Percentiles rank a stretch among this genome's conserved stretches.
phyloP scores from a whole-genome alignment of 352 stramenopile species.

The Pythium brachiatum region DNA sequence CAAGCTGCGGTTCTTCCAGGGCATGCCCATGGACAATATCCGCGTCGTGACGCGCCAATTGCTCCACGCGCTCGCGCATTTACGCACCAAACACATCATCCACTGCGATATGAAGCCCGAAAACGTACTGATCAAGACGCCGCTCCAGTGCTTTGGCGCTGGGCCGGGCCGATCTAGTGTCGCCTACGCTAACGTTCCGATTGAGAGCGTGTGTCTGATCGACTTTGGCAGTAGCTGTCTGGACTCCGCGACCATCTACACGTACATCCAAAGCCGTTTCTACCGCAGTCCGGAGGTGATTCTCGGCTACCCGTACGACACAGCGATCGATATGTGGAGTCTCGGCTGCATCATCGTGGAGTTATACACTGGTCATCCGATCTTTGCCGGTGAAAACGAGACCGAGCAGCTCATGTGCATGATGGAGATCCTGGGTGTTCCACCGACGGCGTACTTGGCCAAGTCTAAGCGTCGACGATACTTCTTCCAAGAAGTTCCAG shows the following conservation, averaged over 20 bases:
- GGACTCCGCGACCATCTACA: conserved; percentile 84
- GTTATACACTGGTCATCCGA: conserved; percentile 69
- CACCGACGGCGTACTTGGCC: conserved; percentile 40
- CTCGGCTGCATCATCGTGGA: conserved; percentile 86
- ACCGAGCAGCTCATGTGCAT: conserved; percentile 84
- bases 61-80: conserved; percentile 69
- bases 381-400: conserved; percentile 87
- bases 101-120: conserved; percentile 99
- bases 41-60: conserved; percentile 88
- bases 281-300: conserved; percentile 98
- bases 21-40: conserved; percentile 89
- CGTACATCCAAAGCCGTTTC: conserved; percentile 98
- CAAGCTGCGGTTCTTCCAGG: conserved; percentile 94
- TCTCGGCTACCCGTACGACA: conserved; percentile 85
- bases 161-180: conserved; percentile 73
- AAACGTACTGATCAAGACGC: conserved; percentile 86
- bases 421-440: conserved; percentile 71
- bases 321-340: conserved; percentile 90
- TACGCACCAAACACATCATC: conserved; percentile 86
- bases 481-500: conserved; percentile 51
- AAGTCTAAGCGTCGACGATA: conserved; percentile 55
- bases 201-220: conserved; percentile 82
- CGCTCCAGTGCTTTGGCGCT: conserved; percentile 54
- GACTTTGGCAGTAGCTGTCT: conserved; percentile 98
- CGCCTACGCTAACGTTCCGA: conserved; percentile 41